These are phyloP conservation scores for Phytomonas sp. DNA, from an alignment of 208 protist species.

Conservation along the genomic window DNA sequence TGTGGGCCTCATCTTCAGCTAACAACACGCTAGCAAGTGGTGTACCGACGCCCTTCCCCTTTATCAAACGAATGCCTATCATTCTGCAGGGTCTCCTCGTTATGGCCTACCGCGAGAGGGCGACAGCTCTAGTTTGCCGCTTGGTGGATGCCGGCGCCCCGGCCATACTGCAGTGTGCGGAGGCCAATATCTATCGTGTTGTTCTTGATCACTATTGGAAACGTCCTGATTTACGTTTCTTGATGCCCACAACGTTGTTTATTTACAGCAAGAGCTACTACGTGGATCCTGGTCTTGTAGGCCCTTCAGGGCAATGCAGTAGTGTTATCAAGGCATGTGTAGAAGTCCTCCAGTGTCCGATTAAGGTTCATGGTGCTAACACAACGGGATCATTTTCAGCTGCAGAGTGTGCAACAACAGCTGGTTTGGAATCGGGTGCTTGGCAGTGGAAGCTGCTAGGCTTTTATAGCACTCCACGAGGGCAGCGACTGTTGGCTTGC, in stretches of 20 bases:
- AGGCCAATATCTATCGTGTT: constrained; percentile 71
- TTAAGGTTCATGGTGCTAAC: constrained; percentile 21
- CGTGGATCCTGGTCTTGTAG: constrained; percentile 65
- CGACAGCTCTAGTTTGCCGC: constrained; percentile 69
- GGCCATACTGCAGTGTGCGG: constrained; percentile 66
- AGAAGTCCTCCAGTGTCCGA: constrained; percentile 49
- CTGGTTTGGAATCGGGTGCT: constrained; percentile 20
- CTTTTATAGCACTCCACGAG: constrained; percentile 34
- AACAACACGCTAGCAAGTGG: not conserved
- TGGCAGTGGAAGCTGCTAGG: constrained; percentile 73
- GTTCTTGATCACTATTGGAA: constrained; percentile 72
- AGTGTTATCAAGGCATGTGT: constrained; percentile 39
- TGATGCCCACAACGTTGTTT: constrained; percentile 78
- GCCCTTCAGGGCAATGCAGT: constrained; percentile 34
- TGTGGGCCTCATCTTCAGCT: constrained; percentile 4
- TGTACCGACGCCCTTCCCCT: constrained; percentile 29
- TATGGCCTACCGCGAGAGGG: constrained; percentile 61
- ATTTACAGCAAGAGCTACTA: constrained; percentile 82
- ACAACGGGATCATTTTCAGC: not conserved
- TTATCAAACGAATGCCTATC: constrained; percentile 65
- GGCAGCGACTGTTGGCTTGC: constrained; percentile 58
- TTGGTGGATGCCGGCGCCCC: constrained; percentile 66
- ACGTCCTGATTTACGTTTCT: constrained; percentile 53
- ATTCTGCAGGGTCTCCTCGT: constrained; percentile 74
- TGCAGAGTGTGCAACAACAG: not conserved